phyloP scores from a whole-genome alignment of 768 basidiomycete genomes.

The Candolleomyces eurysporus region DNA sequence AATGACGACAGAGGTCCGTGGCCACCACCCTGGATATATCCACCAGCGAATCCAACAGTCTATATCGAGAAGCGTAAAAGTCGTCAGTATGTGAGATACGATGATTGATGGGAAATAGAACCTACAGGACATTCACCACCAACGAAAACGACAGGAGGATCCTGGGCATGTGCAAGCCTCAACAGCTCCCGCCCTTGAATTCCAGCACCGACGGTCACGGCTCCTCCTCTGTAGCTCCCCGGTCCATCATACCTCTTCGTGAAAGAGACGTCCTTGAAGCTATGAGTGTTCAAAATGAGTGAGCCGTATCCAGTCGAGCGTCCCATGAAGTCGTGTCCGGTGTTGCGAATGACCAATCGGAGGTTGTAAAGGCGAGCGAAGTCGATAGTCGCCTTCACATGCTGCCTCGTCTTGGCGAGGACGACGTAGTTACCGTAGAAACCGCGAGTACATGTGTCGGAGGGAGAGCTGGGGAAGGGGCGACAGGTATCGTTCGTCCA shows the following conservation, averaged over 20 bases:
- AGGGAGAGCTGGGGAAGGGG: conserved; percentile 8
- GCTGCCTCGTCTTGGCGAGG: conserved; percentile 14
- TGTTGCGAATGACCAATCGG: conserved; percentile 20
- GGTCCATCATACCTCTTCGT: conserved; percentile 13
- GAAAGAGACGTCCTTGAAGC: conserved; percentile 18
- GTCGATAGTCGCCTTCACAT: conserved; percentile 17
- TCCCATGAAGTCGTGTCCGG: not conserved
- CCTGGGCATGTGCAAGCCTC: conserved; percentile 8
- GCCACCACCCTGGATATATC: conserved; percentile 31
- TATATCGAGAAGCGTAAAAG: not conserved
- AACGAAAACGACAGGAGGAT: conserved; percentile 8
- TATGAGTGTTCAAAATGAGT: conserved; percentile 15
- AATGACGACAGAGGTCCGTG: conserved; percentile 17
- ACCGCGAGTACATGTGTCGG: conserved; percentile 11
- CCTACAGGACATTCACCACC: conserved; percentile 18
- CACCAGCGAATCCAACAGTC: conserved; percentile 36
- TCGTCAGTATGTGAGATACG: not conserved
- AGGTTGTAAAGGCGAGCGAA: conserved; percentile 20
- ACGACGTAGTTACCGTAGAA: conserved; percentile 17
- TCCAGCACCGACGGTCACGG: conserved; percentile 18
- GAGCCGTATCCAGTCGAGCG: not conserved
- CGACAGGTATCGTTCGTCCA: conserved; percentile 16
- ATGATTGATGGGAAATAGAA: not conserved
- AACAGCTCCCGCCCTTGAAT: conserved; percentile 14
- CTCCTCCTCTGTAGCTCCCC: conserved; percentile 12